Base-by-base conservation (phyloP, 306 rosid genomes). In the Chamaecrista fasciculata region DNA sequence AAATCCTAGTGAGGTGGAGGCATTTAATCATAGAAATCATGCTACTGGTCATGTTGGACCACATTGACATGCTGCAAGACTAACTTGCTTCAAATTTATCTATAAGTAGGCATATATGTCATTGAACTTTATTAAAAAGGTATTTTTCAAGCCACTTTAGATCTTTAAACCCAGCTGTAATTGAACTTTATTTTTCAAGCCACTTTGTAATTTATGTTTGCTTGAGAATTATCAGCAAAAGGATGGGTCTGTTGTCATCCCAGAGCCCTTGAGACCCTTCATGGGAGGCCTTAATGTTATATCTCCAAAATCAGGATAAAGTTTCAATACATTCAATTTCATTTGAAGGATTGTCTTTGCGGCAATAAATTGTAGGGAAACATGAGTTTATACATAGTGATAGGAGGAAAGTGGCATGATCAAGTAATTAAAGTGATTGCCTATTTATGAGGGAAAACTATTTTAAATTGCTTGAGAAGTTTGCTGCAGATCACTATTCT, bases 161-260 rank as follows among this genome's bases (percentile, higher is more conserved):
- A n/a, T n/a, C n/a, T n/a, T 4, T 2, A 12, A 12, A 53, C 12
- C 25, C 28, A 3, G 36, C 15, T 55, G 62, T 11, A 55, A 55
- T 26, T n/a, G n/a, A n/a, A n/a, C n/a, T n/a, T n/a, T n/a, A n/a
- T n/a, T n/a, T n/a, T n/a, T n/a, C n/a, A n/a, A n/a, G n/a, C n/a
- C n/a, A n/a, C n/a, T n/a, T n/a, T n/a, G n/a, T n/a, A n/a, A n/a
- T n/a, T n/a, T n/a, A n/a, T 88, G 98, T 63, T 70, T 90, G 70
- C 91, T 93, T 16, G 98, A 87, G 77, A 85, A 82, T 76, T 82
- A 82, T 76, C 93, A 87, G 79, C 93, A 82, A 76, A 81, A 85
- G 74, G 90, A 85, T 18, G 93, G 93, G 15, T 77, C 81, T 18
- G 82, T 85, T n/a, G 28, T 78, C 40, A 80, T 87, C 31, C 93